Conservation (phyloP, 2,329 filamentous ascomycete genomes). For the Pseudocercospora macadamiae region DNA sequence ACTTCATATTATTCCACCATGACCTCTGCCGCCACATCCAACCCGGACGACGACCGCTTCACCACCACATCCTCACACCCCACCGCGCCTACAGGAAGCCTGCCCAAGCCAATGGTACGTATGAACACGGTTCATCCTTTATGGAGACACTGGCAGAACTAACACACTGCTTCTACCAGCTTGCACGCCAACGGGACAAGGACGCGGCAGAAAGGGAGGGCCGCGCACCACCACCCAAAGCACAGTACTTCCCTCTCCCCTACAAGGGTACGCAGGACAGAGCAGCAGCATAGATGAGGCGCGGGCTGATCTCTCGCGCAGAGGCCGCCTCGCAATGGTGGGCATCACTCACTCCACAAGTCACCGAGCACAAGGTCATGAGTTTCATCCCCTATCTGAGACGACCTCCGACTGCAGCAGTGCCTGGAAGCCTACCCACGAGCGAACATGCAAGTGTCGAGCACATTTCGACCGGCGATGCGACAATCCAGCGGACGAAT, state of each 20-base stretch:
- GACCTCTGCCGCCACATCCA: slow-evolving; percentile 34
- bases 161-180: slow-evolving; percentile 30
- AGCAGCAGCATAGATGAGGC: slow-evolving; percentile 5
- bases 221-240: slow-evolving; percentile 20
- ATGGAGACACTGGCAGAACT: not conserved
- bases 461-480: slow-evolving; percentile 42
- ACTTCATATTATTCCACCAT: slow-evolving; percentile 35
- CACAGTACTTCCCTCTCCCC: slow-evolving; percentile 67
- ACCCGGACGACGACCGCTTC: slow-evolving; percentile 22
- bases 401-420: slow-evolving; percentile 66
- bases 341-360: slow-evolving; percentile 77
- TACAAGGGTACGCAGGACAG: not conserved
- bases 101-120: slow-evolving; percentile 26
- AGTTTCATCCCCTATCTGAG: slow-evolving; percentile 81
- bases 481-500: slow-evolving; percentile 47
- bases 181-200: slow-evolving; percentile 39
- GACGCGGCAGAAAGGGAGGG: slow-evolving; percentile 29
- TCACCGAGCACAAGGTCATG: slow-evolving; percentile 86
- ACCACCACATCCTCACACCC: slow-evolving; percentile 16
- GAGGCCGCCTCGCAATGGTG: slow-evolving; percentile 95
- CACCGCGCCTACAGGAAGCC: slow-evolving; percentile 15
- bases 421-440: slow-evolving; percentile 59
- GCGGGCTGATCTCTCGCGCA: slow-evolving; percentile 6
- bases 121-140: not conserved
- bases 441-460: slow-evolving; percentile 46